Evolutionary conservation across 2,329 filamentous ascomycete genomes (phyloP), one percentile per base, ranked within the genome.

Genomic region (Trichoderma simmonsii): DNA sequence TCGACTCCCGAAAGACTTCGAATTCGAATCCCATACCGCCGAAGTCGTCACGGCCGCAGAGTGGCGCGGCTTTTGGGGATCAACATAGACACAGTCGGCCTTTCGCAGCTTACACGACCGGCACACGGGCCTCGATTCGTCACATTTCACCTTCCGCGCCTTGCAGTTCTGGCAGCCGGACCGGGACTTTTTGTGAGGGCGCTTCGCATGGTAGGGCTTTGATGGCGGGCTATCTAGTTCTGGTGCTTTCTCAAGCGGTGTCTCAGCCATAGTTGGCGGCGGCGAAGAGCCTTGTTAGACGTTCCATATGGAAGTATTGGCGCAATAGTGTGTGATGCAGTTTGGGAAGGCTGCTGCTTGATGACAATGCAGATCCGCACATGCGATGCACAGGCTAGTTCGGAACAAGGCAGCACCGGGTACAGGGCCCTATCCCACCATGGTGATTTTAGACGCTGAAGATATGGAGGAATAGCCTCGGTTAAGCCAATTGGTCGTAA

Each of bases 121-220:
- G 75, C 87, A 89, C 3, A 80, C 76, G 0, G 87, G 87, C 32
- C 81, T 83, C 6, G 75, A 80, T 76, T 89, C 86, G 73, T 87
- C 85, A 78, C 87, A 88, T 78, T 87, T 88, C 69, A 87, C 85
- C 78, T 86, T 88, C 70, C 87, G 84, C 18, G 78, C 77, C 78
- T 89, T 89, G 82, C 87, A 89, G 75, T 85, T 86, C 73, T 80
- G 80, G 75, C 87, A 89, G 6, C 86, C 87, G 3, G 82, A 80
- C 34, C 87, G 81, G 1, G 86, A 87, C 78, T 89, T 89, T 74
- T 82, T 86, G 77, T 89, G 87, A 62, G 86, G 86, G 12, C 86
- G 83, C 77, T 89, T 89, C 30, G 80, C 70, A 73, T 82, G 80
- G 65, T 80, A 82, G 3, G 79, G 77, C 56, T 73, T 76, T 30